Conservation (phyloP, 768 basidiomycete genomes). For the Hemileccinum rubropunctum region DNA sequence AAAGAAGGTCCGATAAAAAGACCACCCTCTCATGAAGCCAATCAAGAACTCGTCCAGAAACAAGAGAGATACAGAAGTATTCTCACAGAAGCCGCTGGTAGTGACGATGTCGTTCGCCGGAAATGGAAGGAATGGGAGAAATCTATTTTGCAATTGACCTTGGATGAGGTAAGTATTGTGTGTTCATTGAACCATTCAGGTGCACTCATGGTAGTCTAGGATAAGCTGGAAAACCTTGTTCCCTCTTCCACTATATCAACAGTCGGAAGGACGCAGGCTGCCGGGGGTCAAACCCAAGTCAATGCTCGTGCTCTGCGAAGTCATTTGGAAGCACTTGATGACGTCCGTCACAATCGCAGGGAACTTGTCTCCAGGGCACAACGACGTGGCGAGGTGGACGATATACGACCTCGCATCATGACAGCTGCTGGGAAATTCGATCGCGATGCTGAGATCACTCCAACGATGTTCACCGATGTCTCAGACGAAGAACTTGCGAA, state of each 20-base stretch:
- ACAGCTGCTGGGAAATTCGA: constrained; percentile 65
- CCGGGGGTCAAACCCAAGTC: constrained; percentile 50
- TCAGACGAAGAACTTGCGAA: constrained; percentile 77
- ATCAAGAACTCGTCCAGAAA: constrained; percentile 66
- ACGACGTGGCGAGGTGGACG: constrained; percentile 61
- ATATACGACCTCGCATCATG: constrained; percentile 68
- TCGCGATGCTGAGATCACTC: constrained; percentile 64
- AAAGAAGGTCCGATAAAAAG: constrained; percentile 48
- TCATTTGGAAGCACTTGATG: constrained; percentile 78
- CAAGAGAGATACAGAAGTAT: constrained; percentile 71
- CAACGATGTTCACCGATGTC: constrained; percentile 86
- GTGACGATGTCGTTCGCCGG: constrained; percentile 70
- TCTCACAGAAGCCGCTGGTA: constrained; percentile 65
- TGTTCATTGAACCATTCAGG: not conserved
- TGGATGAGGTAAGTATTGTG: constrained; percentile 49
- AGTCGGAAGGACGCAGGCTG: constrained; percentile 31
- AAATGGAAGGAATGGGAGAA: constrained; percentile 92
- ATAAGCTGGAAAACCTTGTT: constrained; percentile 60
- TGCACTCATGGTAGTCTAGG: constrained; percentile 37
- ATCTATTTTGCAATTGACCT: constrained; percentile 65
- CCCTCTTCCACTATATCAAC: constrained; percentile 58
- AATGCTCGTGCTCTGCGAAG: constrained; percentile 71
- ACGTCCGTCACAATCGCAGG: constrained; percentile 56
- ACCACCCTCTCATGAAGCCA: constrained; percentile 75
- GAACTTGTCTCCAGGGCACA: constrained; percentile 65